Conservation (phyloP, 176 grass and related monocot genomes). For the Chrysopogon serrulatus region DNA sequence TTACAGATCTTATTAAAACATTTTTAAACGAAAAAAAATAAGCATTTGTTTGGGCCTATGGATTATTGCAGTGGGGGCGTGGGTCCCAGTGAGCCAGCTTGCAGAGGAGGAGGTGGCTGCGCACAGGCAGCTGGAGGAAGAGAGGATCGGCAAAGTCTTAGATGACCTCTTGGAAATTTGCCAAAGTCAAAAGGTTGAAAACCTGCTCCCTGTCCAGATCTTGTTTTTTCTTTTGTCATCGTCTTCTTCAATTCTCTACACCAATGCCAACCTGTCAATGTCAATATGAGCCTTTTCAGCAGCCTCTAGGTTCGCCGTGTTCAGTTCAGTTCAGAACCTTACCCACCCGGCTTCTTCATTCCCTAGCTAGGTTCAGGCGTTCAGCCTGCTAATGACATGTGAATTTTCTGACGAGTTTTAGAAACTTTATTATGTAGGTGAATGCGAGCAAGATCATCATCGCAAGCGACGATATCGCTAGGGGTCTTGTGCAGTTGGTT, state of each 20-base stretch:
- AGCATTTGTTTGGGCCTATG: background rate
- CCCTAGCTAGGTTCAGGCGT: too few relatives aligned
- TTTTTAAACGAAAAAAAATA: background rate
- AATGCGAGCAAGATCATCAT: slow-evolving; percentile 58
- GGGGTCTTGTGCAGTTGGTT: slow-evolving; percentile 55
- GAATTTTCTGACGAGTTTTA: background rate
- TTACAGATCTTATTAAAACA: too few relatives aligned
- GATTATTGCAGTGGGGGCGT: slow-evolving; percentile 69
- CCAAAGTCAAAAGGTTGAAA: slow-evolving; percentile 57
- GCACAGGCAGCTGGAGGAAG: slow-evolving; percentile 47
- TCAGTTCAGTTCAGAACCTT: background rate
- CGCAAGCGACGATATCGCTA: slow-evolving; percentile 33
- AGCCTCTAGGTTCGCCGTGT: background rate
- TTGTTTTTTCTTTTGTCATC: background rate
- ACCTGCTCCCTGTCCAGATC: background rate
- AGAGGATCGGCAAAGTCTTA: slow-evolving; percentile 37
- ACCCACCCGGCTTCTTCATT: too few relatives aligned
- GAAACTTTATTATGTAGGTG: slow-evolving; percentile 47
- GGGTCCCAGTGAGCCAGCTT: slow-evolving; percentile 76
- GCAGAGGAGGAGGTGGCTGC: slow-evolving; percentile 64
- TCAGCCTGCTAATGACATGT: background rate
- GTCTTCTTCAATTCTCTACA: too few relatives aligned
- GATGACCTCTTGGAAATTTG: slow-evolving; percentile 65
- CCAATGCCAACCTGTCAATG: background rate
- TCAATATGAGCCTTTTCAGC: background rate